Evolutionary conservation across 2,329 filamentous ascomycete genomes (phyloP).

Genomic region (Harringtonia lauricola): DNA sequence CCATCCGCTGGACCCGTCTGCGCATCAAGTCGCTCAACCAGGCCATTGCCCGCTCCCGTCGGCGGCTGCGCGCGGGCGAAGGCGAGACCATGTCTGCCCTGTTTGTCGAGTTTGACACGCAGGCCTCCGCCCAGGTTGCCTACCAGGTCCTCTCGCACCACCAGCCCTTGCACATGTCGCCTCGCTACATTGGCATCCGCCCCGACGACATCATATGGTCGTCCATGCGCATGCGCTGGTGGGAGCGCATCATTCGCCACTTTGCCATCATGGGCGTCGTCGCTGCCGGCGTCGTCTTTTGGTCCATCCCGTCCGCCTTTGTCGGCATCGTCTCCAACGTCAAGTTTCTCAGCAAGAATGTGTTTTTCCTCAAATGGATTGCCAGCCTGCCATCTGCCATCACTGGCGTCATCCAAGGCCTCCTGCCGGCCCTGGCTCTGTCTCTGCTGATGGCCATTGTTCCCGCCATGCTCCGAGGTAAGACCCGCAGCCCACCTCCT

Average conservation of each 20-base stretch:
- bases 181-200: slow-evolving; percentile 70
- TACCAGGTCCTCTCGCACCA: slow-evolving; percentile 77
- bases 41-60: slow-evolving; percentile 32
- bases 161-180: slow-evolving; percentile 71
- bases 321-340: slow-evolving; percentile 84
- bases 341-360: slow-evolving; percentile 48
- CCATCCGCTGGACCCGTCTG: slow-evolving; percentile 71
- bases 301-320: slow-evolving; percentile 63
- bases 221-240: slow-evolving; percentile 60
- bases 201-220: slow-evolving; percentile 81
- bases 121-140: slow-evolving; percentile 74
- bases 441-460: slow-evolving; percentile 76
- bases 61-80: slow-evolving; percentile 52
- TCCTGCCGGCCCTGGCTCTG: slow-evolving; percentile 70
- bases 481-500: slow-evolving; percentile 15
- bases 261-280: slow-evolving; percentile 56
- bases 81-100: slow-evolving; percentile 57
- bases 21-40: slow-evolving; percentile 38
- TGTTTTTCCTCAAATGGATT: slow-evolving; percentile 67
- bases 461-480: slow-evolving; percentile 63
- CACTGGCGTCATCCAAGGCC: slow-evolving; percentile 69
- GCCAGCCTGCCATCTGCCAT: slow-evolving; percentile 55
- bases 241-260: slow-evolving; percentile 62
- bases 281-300: slow-evolving; percentile 70
- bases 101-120: slow-evolving; percentile 85